A percentile compares a stretch with the other conserved stretches of the same genome.
phyloP scores from a whole-genome alignment of 768 basidiomycete genomes.

The Sutorius australiensis region DNA sequence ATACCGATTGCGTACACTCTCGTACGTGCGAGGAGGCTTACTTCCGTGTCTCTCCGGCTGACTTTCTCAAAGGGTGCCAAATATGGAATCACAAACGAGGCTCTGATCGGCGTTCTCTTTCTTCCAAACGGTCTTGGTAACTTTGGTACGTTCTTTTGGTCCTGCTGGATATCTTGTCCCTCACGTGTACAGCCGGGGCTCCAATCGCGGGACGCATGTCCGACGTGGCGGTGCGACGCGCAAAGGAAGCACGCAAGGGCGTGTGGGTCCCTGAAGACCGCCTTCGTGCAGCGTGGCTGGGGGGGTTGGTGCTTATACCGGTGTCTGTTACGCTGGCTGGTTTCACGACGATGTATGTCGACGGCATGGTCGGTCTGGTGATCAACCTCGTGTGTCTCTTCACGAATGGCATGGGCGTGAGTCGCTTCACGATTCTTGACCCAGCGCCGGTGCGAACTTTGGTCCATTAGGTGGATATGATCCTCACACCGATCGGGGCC shows the following conservation, averaged over 20 bases:
- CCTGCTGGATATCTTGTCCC: neutral
- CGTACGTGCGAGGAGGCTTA: slow-evolving; percentile 34
- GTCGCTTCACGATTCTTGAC: slow-evolving; percentile 9
- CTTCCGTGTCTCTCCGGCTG: neutral
- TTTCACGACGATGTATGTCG: slow-evolving; percentile 47
- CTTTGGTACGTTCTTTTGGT: slow-evolving; percentile 10
- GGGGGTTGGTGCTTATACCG: slow-evolving; percentile 49
- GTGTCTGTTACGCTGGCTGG: slow-evolving; percentile 48
- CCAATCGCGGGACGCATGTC: slow-evolving; percentile 57
- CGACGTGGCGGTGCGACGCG: slow-evolving; percentile 47
- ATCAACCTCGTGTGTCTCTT: slow-evolving; percentile 56
- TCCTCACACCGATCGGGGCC: slow-evolving; percentile 51
- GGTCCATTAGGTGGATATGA: slow-evolving; percentile 47
- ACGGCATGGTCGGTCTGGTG: slow-evolving; percentile 45
- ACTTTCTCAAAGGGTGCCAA: slow-evolving; percentile 42
- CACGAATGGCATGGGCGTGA: slow-evolving; percentile 60
- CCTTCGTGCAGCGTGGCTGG: slow-evolving; percentile 48
- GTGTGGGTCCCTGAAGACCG: slow-evolving; percentile 69
- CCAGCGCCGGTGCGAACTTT: neutral
- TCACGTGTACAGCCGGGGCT: slow-evolving; percentile 47
- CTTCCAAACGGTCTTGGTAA: slow-evolving; percentile 29
- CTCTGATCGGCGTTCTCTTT: slow-evolving; percentile 22
- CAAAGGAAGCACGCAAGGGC: slow-evolving; percentile 48
- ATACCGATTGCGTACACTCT: slow-evolving; percentile 65
- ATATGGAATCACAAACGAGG: slow-evolving; percentile 24